Evolutionary conservation across 2,329 filamentous ascomycete species (phyloP), one percentile per base, ranked within the genome.

Genomic region (Nothopassalora personata): DNA sequence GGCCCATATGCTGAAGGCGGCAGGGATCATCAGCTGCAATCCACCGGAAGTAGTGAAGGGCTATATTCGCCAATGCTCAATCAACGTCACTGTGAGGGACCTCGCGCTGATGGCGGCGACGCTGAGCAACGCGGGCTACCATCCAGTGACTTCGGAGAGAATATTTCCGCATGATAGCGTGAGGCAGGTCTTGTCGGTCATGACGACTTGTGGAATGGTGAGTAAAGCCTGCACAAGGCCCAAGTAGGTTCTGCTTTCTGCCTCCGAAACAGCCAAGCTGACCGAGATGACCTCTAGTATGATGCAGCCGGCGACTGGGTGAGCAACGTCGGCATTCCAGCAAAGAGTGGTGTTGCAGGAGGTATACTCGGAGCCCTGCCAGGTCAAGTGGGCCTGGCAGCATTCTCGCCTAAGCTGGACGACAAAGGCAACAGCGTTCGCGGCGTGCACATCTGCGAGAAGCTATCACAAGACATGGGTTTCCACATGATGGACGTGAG

Each of bases 1-100:
- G 0, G 74, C 72, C 1, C 74, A 74, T 56, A 76, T 76, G 74
- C 72, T 76, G 60, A 76, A 76, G 53, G 73, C 74, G 1, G 74
- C 74, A 1, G 74, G 73, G 1, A 72, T 76, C 62, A 72, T 76
- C 39, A 59, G 65, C 1, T 68, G 73, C 49, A 72, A 75, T 54
- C 68, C 71, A 0, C 69, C 62, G 9, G 72, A 75, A 47, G 71
- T 68, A 3, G 74, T 76, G 4, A 70, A 61, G 50, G 74, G 74
- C 11, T 76, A 76, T 58, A 74, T 76, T 27, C 72, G 74, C 1
- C 74, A 76, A 54, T 76, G 74, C 63, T 67, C 74, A 18, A 75
- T 76, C 61, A 76, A 75, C 28, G 74, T 75, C 63, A 76, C 73
- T n/a, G 74, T 76, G 6, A 70, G 73, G 5, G 74, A 76, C 56